Percentiles rank a stretch among this genome's conserved stretches.
Conservation (phyloP, 805 yeast genomes). For the Tetrapisispora pingtungensis region DNA sequence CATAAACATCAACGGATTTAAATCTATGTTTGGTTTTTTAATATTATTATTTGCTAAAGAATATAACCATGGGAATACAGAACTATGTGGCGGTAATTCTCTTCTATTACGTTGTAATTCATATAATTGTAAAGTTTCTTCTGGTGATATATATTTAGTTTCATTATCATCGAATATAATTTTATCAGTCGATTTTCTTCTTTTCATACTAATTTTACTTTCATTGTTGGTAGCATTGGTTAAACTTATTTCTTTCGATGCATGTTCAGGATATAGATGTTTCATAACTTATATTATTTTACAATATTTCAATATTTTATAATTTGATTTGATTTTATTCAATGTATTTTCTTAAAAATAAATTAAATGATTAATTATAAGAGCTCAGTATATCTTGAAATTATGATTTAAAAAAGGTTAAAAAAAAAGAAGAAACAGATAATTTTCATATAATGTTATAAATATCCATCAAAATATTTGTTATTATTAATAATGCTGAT, state of each 20-base stretch:
- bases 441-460: too few species aligned
- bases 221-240: background rate
- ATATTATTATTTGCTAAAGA: slow-evolving; percentile 42
- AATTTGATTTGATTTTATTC: too few species aligned
- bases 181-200: slow-evolving; percentile 1
- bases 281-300: background rate
- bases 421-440: too few species aligned
- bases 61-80: slow-evolving; percentile 87
- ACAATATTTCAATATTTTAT: too few species aligned
- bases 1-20: background rate
- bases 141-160: slow-evolving; percentile 1
- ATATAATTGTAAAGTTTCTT: slow-evolving; percentile 6
- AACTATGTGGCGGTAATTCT: slow-evolving; percentile 49
- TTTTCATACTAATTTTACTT: background rate
- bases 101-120: slow-evolving; percentile 11
- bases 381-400: too few species aligned
- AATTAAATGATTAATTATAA: too few species aligned
- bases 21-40: background rate
- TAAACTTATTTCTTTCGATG: background rate
- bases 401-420: too few species aligned
- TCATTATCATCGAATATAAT: background rate
- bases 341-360: too few species aligned
- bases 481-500: too few species aligned
- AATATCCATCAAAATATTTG: too few species aligned
- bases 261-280: background rate